These are phyloP conservation scores for Aotearoamyces nothofagi DNA, from an alignment of 2,329 filamentous ascomycete species.

Conservation along the genomic window DNA sequence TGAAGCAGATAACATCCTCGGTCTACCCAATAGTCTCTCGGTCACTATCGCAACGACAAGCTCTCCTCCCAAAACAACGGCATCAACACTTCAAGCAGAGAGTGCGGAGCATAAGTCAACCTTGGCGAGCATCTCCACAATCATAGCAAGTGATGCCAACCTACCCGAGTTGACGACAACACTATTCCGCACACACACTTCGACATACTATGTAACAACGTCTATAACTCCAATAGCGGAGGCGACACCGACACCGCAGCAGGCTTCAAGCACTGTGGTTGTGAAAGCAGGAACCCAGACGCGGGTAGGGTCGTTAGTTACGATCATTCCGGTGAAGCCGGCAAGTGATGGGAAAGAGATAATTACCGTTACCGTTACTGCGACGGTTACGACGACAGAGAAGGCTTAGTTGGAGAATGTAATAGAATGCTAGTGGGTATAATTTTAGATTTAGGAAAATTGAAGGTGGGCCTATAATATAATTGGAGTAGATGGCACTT, in stretches of 20 bases:
- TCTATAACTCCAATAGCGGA: neutral
- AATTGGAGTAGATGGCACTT: too few relatives aligned
- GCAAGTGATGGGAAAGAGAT: too few relatives aligned
- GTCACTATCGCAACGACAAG: conserved; percentile 1
- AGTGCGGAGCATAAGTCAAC: neutral
- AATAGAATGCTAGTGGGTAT: too few relatives aligned
- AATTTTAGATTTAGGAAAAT: too few relatives aligned
- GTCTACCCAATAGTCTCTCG: conserved; percentile 10
- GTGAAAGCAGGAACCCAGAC: too few relatives aligned
- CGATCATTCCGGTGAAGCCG: conserved; percentile 2
- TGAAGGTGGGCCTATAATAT: too few relatives aligned
- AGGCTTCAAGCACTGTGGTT: neutral
- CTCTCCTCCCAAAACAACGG: neutral
- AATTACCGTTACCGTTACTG: conserved; percentile 3
- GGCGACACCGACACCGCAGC: conserved; percentile 1
- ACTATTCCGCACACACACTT: neutral
- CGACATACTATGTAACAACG: conserved; percentile 1
- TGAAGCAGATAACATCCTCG: conserved; percentile 28
- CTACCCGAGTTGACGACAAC: neutral
- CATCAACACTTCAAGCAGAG: neutral
- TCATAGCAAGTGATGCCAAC: neutral
- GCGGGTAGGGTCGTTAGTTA: too few relatives aligned
- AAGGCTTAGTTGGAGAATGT: too few relatives aligned
- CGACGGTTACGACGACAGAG: conserved; percentile 3
- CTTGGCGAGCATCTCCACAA: neutral